Evolutionary conservation across 306 rosid genomes (phyloP).

Genomic region (Lathyrus sativus): DNA sequence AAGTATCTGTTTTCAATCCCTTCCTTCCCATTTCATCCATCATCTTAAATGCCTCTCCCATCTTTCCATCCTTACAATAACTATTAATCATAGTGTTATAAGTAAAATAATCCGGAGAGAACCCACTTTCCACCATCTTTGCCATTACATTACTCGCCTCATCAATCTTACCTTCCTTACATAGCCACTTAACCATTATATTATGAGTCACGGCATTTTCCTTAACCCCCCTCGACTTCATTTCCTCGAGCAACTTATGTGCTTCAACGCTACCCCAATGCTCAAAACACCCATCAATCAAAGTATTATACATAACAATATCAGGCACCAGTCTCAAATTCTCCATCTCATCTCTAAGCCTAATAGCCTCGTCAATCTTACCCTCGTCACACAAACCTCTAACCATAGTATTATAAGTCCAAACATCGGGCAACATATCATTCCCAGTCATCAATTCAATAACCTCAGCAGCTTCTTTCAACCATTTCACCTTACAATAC

Average conservation of each 20-base stretch:
- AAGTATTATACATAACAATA: conserved; percentile 82
- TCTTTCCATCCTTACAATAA: no score
- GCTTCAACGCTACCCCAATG: conserved; percentile 50
- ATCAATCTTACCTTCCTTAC: no score
- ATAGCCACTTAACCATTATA: no score
- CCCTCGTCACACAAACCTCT: conserved; percentile 73
- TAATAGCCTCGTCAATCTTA: conserved; percentile 70
- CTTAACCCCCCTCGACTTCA: conserved; percentile 64
- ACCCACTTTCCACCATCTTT: no score
- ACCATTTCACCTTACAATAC: no score
- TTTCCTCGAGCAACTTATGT: conserved; percentile 57
- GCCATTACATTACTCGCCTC: no score
- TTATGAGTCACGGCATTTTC: no score
- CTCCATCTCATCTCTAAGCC: conserved; percentile 74
- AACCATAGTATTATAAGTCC: conserved; percentile 81
- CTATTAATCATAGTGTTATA: no score
- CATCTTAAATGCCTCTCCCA: no score
- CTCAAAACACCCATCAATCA: conserved; percentile 70
- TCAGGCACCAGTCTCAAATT: conserved; percentile 61
- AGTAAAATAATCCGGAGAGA: no score
- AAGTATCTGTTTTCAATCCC: no score
- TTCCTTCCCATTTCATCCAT: no score
- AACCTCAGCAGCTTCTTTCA: conserved; percentile 67
- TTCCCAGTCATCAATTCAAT: conserved; percentile 65
- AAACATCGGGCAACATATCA: conserved; percentile 59